Evolutionary conservation across 148 eudicot genomes (phyloP).

Genomic region (Nyssa sinensis): DNA sequence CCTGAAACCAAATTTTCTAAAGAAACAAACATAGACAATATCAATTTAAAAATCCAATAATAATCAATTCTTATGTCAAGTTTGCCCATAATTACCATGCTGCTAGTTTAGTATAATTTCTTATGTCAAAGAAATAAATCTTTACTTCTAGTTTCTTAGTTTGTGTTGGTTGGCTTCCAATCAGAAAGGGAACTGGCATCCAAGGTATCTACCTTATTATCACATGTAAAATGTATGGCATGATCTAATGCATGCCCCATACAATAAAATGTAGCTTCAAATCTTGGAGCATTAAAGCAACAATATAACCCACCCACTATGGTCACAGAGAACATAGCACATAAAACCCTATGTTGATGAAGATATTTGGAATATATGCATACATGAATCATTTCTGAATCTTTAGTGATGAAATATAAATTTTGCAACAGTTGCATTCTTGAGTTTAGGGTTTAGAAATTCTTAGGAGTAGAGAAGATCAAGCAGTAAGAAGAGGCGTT

Average conservation of each 20-base stretch:
- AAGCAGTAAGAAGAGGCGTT: background rate
- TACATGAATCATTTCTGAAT: too few relatives aligned
- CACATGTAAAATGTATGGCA: background rate
- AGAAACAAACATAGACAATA: background rate
- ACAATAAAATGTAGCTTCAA: background rate
- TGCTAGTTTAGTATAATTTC: background rate
- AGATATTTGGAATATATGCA: too few relatives aligned
- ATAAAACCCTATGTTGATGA: too few relatives aligned
- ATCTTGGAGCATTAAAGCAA: too few relatives aligned
- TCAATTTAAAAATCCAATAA: background rate
- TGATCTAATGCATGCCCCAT: background rate
- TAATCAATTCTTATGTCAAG: background rate
- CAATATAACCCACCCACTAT: too few relatives aligned
- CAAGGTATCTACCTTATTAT: background rate
- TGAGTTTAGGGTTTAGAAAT: background rate
- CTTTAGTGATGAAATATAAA: background rate
- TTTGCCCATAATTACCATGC: background rate
- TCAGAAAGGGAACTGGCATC: background rate
- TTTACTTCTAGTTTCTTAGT: background rate
- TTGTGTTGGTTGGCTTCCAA: background rate
- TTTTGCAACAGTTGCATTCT: background rate
- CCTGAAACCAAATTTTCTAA: too few relatives aligned
- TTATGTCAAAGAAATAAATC: background rate
- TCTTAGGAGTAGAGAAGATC: background rate
- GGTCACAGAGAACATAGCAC: too few relatives aligned